These are phyloP conservation scores for Penicillium sp. DNA, from an alignment of 2,329 filamentous ascomycete genomes.

Conservation along the genomic window DNA sequence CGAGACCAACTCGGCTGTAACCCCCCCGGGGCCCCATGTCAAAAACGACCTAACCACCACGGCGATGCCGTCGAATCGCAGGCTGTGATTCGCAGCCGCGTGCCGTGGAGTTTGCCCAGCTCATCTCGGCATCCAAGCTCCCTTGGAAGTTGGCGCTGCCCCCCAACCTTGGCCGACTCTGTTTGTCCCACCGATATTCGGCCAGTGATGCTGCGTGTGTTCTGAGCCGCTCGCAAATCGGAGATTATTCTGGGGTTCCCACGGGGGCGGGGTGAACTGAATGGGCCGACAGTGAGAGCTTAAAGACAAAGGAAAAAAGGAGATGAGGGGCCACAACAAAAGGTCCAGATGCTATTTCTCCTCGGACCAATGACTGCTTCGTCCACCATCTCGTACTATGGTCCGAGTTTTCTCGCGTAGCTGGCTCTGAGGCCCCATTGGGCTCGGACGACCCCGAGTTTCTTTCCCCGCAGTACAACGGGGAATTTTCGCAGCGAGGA, in stretches of 20 bases:
- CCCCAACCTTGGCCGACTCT: slow-evolving; percentile 17
- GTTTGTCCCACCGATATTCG: slow-evolving; percentile 16
- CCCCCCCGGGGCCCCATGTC: not conserved
- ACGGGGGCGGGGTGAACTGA: not conserved
- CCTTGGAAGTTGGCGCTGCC: slow-evolving; percentile 14
- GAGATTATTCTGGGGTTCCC: slow-evolving; percentile 3
- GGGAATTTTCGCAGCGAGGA: not conserved
- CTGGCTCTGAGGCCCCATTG: not conserved
- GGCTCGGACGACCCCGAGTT: not conserved
- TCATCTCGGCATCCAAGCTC: slow-evolving; percentile 21
- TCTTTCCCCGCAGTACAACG: not conserved
- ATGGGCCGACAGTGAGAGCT: not conserved
- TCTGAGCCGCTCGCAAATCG: not conserved
- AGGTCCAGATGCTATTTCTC: not conserved
- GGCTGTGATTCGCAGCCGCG: not conserved
- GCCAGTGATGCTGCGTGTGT: not conserved
- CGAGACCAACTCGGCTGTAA: not conserved
- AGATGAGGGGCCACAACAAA: not conserved
- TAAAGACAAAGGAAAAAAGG: not conserved
- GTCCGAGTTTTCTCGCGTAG: not conserved
- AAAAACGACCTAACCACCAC: not conserved
- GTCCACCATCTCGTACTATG: not conserved
- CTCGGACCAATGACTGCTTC: not conserved
- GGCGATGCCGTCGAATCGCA: slow-evolving; percentile 18
- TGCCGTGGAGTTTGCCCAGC: not conserved